Percentiles rank a stretch among this genome's conserved stretches.
These are phyloP conservation scores for Chlorella variabilis DNA, from an alignment of 163 green algal genomes.

Conservation along the genomic window DNA sequence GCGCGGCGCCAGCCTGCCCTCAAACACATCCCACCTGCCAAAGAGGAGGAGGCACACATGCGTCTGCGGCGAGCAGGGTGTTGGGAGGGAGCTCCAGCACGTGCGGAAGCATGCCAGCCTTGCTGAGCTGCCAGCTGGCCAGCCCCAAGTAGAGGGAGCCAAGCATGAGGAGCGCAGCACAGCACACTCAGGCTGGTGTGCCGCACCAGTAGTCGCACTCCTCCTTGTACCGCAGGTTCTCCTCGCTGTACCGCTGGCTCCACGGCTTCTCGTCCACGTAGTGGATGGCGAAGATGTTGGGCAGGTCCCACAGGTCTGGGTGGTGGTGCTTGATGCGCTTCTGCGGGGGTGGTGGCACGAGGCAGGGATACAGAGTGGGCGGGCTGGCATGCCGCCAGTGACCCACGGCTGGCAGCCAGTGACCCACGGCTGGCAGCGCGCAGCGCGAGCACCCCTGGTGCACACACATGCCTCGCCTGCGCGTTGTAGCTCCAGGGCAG, in stretches of 20 bases:
- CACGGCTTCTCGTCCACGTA: constrained; percentile 38
- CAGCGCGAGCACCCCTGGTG: too few species aligned
- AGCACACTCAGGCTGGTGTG: neutral
- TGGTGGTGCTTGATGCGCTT: constrained; percentile 48
- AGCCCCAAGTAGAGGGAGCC: too few species aligned
- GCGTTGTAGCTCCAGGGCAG: constrained; percentile 37
- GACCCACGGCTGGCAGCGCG: too few species aligned
- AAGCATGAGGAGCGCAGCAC: neutral
- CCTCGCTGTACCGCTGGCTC: constrained; percentile 27
- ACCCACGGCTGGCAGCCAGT: too few species aligned
- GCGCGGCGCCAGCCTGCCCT: neutral
- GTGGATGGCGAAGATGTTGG: constrained; percentile 26
- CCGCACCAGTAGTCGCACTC: constrained; percentile 26
- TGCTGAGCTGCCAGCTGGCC: too few species aligned
- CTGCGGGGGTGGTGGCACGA: too few species aligned
- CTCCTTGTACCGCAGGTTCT: constrained; percentile 29
- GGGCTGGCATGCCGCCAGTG: too few species aligned
- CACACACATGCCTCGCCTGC: too few species aligned
- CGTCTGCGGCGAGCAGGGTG: neutral
- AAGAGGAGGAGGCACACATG: too few species aligned
- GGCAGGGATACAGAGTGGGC: too few species aligned
- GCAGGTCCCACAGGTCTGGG: constrained; percentile 32
- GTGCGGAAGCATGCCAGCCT: neutral
- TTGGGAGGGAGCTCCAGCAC: neutral
- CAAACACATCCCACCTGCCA: constrained; percentile 27